phyloP scores from a whole-genome alignment of 2,329 filamentous ascomycete genomes.

The Sarocladiaceae sp. region DNA sequence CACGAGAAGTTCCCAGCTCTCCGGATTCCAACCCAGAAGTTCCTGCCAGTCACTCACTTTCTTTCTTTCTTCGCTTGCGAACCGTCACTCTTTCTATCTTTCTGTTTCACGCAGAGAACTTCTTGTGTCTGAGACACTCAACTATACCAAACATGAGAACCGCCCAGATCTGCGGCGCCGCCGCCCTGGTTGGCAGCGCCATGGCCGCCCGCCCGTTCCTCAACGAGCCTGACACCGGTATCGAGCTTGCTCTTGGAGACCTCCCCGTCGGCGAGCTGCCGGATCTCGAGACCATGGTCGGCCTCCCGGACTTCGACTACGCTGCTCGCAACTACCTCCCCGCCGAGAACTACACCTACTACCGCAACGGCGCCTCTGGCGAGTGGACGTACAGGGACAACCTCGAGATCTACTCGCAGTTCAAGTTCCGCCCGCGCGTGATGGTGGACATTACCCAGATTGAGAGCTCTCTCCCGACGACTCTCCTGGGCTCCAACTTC shows the following conservation, averaged over 20 bases:
- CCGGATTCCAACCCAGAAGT: too few relatives aligned
- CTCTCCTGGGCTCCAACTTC: slow-evolving; percentile 40
- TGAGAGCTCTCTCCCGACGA: slow-evolving; percentile 22
- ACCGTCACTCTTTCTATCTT: background rate
- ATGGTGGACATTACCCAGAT: slow-evolving; percentile 15
- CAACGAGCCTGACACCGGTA: slow-evolving; percentile 30
- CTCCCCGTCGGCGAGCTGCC: slow-evolving; percentile 29
- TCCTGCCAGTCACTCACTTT: too few relatives aligned
- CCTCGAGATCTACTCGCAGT: slow-evolving; percentile 41
- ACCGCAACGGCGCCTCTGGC: slow-evolving; percentile 41
- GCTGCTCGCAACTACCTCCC: slow-evolving; percentile 37
- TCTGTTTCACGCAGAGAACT: background rate
- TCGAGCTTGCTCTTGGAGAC: slow-evolving; percentile 23
- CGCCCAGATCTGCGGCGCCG: slow-evolving; percentile 14
- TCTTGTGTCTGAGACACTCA: background rate
- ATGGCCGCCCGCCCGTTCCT: slow-evolving; percentile 24
- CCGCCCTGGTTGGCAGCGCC: slow-evolving; percentile 18
- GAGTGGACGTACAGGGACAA: slow-evolving; percentile 48
- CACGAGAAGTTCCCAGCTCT: too few relatives aligned
- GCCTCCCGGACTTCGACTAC: slow-evolving; percentile 44
- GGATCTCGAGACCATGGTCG: slow-evolving; percentile 33
- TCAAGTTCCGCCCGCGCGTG: slow-evolving; percentile 32
- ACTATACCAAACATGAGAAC: slow-evolving; percentile 9
- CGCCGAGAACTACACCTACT: slow-evolving; percentile 38
- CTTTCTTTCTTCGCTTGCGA: background rate